Conservation (phyloP, 495 filamentous ascomycete genomes). For the Darksidea phi region DNA sequence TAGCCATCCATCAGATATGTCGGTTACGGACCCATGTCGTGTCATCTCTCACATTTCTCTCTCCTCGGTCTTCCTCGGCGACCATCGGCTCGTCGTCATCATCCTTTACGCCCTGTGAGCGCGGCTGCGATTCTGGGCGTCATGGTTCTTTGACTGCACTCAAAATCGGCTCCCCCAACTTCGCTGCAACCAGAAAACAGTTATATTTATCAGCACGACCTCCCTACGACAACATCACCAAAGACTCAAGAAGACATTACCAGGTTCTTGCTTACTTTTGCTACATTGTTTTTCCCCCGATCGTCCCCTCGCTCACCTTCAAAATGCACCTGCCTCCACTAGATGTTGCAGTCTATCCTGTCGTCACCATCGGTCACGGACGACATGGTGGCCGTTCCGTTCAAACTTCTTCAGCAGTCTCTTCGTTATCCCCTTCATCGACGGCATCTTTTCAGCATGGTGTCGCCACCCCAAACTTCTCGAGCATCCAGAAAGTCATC, state of each 20-base stretch:
- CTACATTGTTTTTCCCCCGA: constrained; percentile 3
- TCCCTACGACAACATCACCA: background rate
- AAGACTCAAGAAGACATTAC: background rate
- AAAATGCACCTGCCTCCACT: constrained; percentile 36
- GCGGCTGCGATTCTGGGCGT: background rate
- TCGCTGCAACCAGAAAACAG: background rate
- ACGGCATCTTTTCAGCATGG: constrained; percentile 29
- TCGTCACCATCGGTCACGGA: constrained; percentile 36
- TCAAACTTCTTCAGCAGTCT: background rate
- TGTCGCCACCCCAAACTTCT: constrained; percentile 31
- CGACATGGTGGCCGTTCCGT: constrained; percentile 18
- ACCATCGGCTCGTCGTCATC: background rate
- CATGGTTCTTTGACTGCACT: background rate
- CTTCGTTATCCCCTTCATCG: constrained; percentile 24
- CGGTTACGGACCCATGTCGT: constrained; percentile 12
- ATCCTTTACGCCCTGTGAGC: constrained; percentile 1
- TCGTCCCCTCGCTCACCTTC: constrained; percentile 8
- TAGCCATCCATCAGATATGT: constrained; percentile 3
- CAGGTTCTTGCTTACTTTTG: background rate
- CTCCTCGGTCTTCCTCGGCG: constrained; percentile 29
- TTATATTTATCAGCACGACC: constrained; percentile 14
- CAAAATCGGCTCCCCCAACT: background rate
- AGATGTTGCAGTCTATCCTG: constrained; percentile 35
- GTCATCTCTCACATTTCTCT: constrained; percentile 7
- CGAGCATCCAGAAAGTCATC: constrained; percentile 48